Evolutionary conservation across 805 yeast species (phyloP).

Genomic region (Yamadazyma phyllophila): DNA sequence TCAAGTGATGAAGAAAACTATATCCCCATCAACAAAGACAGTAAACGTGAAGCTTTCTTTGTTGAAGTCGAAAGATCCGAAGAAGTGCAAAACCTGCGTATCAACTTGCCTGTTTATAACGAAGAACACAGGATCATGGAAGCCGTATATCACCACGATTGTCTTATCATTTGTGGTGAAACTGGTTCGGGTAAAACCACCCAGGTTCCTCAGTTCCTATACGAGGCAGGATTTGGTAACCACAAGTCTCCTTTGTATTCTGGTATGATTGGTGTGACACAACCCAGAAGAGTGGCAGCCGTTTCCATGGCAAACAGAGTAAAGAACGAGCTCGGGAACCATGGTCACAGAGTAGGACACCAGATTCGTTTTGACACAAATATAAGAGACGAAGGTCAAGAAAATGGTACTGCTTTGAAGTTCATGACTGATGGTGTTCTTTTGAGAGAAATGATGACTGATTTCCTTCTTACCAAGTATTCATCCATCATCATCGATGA

Average conservation of each 20-base stretch:
- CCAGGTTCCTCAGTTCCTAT: slow-evolving; percentile 93
- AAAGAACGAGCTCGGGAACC: slow-evolving; percentile 69
- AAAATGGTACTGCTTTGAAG: slow-evolving; percentile 62
- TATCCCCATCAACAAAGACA: slow-evolving; percentile 54
- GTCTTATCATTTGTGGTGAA: slow-evolving; percentile 91
- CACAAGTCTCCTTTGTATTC: slow-evolving; percentile 54
- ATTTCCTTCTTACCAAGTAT: slow-evolving; percentile 75
- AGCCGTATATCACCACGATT: slow-evolving; percentile 88
- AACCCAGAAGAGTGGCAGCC: slow-evolving; percentile 93
- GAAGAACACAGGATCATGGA: slow-evolving; percentile 96
- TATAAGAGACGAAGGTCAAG: slow-evolving; percentile 47
- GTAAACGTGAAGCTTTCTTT: slow-evolving; percentile 59
- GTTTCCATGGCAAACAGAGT: slow-evolving; percentile 89
- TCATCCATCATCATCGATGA: slow-evolving; percentile 91
- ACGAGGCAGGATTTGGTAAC: slow-evolving; percentile 88
- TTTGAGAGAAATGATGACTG: slow-evolving; percentile 88
- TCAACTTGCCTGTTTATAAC: slow-evolving; percentile 79
- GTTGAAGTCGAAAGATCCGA: slow-evolving; percentile 66
- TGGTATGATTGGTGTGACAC: slow-evolving; percentile 96
- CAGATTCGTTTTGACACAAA: slow-evolving; percentile 81
- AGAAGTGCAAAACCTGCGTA: slow-evolving; percentile 64
- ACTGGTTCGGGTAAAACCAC: slow-evolving; percentile 99
- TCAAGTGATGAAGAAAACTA: slow-evolving; percentile 62
- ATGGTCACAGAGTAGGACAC: slow-evolving; percentile 67
- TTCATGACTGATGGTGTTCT: slow-evolving; percentile 96